Evolutionary conservation across 2,329 filamentous ascomycete genomes (phyloP).

Genomic region (Colletotrichum godetiae): DNA sequence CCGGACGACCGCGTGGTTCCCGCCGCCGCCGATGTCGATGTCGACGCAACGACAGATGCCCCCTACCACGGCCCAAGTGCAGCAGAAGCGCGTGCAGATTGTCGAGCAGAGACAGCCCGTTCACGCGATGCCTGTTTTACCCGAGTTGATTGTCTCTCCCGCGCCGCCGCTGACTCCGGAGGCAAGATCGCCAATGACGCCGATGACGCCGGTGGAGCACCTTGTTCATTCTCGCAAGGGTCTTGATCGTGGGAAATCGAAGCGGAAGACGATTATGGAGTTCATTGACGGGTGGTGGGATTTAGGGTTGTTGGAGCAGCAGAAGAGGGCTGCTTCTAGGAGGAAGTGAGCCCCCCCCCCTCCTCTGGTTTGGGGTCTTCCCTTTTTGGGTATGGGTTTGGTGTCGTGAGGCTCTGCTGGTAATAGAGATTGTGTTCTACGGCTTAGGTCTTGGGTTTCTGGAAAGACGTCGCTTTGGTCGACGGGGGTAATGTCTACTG

Average conservation of each 20-base stretch:
- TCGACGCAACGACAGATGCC: conserved; percentile 11
- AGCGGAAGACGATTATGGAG: conserved; percentile 59
- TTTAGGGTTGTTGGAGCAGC: conserved; percentile 59
- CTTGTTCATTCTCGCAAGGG: not conserved
- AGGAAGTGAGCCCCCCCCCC: not conserved
- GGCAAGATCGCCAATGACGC: conserved; percentile 35
- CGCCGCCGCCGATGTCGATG: conserved; percentile 37
- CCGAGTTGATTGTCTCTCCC: conserved; percentile 32
- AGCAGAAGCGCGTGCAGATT: conserved; percentile 25
- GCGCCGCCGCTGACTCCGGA: conserved; percentile 20
- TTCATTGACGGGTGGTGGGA: conserved; percentile 68
- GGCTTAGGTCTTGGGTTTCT: not conserved
- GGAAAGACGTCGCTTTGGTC: not conserved
- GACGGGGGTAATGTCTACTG: conserved; percentile 32
- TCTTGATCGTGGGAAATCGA: conserved; percentile 42
- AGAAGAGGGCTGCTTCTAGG: conserved; percentile 43
- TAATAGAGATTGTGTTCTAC: conserved; percentile 6
- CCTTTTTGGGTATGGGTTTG: not conserved
- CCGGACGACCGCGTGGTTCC: conserved; percentile 42
- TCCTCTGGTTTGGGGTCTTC: not conserved
- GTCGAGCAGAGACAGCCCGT: conserved; percentile 34
- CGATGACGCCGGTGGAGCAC: conserved; percentile 36
- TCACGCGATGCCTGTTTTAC: conserved; percentile 28
- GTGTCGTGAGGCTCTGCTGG: conserved; percentile 12
- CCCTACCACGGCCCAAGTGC: conserved; percentile 48